phyloP scores from a whole-genome alignment of 495 filamentous ascomycete species.

The Margaritispora aquatica region DNA sequence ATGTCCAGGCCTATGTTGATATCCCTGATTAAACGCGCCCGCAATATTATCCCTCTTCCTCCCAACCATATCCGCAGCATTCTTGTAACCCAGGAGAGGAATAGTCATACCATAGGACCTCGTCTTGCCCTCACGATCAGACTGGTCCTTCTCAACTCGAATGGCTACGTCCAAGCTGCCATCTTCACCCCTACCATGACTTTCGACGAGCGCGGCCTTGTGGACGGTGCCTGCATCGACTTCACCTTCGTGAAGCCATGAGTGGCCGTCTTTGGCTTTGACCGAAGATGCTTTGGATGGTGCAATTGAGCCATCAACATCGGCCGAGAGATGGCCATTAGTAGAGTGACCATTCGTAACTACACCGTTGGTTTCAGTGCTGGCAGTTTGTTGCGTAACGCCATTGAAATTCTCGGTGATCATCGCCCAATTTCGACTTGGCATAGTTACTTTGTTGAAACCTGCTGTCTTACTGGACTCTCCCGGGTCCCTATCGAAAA shows the following conservation, averaged over 20 bases:
- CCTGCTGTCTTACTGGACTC: slow-evolving; percentile 54
- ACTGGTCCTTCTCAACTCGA: slow-evolving; percentile 64
- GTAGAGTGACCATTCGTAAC: slow-evolving; percentile 3
- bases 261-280: slow-evolving; percentile 51
- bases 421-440: slow-evolving; percentile 78
- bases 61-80: slow-evolving; percentile 5
- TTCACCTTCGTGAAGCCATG: slow-evolving; percentile 59
- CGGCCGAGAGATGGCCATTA: not conserved
- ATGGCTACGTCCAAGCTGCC: slow-evolving; percentile 64
- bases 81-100: slow-evolving; percentile 31
- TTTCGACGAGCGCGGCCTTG: slow-evolving; percentile 47
- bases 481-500: slow-evolving; percentile 83
- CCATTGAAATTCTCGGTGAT: slow-evolving; percentile 56
- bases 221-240: slow-evolving; percentile 58
- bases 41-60: slow-evolving; percentile 15
- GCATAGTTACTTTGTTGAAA: slow-evolving; percentile 84
- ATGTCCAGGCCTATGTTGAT: not conserved
- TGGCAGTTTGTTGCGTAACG: not conserved
- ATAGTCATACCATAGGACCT: slow-evolving; percentile 64
- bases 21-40: slow-evolving; percentile 8
- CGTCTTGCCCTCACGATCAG: slow-evolving; percentile 54
- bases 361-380: not conserved
- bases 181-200: slow-evolving; percentile 45
- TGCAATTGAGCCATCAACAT: not conserved
- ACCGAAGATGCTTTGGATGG: not conserved